Evolutionary conservation across 2,329 filamentous ascomycete genomes (phyloP), one percentile per base, ranked within the genome.

Genomic region (Endothia cerciana): DNA sequence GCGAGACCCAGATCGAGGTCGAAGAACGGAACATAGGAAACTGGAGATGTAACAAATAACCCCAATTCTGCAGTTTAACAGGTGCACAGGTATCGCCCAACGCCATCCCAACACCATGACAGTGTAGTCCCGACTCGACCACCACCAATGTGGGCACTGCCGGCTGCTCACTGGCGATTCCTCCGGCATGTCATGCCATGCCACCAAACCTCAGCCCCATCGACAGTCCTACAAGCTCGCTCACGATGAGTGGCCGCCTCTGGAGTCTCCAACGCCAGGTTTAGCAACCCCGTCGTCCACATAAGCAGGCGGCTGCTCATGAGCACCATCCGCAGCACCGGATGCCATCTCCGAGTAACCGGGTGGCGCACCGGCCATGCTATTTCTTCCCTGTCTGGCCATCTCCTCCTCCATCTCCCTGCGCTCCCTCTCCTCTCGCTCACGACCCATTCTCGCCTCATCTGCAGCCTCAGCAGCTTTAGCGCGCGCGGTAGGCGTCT

Each of bases 301-400:
- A 64, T 76, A 77, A 2, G 74, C 74, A 19, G 75, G 74, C 41
- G 73, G 75, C 40, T 70, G 47, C 17, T 73, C 74, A 2, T 67
- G 68, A 2, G 17, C 55, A 22, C 55, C 55, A 17, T 41, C n/a
- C n/a, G 51, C 65, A 13, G 36, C 56, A 5, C 56, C 65, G 2
- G 41, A 61, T 22, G 57, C 41, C 62, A 53, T 51, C 58, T 71
- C 69, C 10, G 69, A 63, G 66, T 77, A 76, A 7, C 56, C 59
- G 3, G 75, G 75, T 40, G 73, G 74, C 1, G 74, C 62, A 40
- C 30, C 63, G n/a, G 25, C 64, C 60, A 36, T 56, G 51, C 47
- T 69, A 43, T 3, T 61, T 65, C 11, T 19, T 68, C 69, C 4
- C 55, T 25, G 30, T 33, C 17, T 49, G 0, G 38, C n/a, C 63